These are phyloP conservation scores for Acanthochlamys bracteata DNA, from an alignment of 106 monocot species.

Conservation along the genomic window DNA sequence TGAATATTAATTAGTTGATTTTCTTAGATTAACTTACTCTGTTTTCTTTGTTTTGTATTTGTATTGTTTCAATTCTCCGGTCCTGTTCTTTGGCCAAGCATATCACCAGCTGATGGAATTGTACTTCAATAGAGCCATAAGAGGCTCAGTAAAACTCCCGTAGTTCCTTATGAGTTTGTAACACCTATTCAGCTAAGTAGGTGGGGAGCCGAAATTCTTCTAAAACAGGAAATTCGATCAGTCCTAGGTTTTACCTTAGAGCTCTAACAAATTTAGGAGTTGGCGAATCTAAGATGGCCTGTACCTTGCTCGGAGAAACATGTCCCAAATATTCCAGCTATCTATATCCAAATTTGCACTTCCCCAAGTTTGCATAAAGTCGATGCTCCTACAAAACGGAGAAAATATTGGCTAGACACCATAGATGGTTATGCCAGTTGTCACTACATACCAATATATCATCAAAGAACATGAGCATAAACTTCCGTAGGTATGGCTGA, in stretches of 20 bases:
- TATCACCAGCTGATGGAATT: too few relatives aligned
- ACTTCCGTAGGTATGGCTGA: too few relatives aligned
- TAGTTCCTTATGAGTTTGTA: too few relatives aligned
- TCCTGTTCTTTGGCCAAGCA: too few relatives aligned
- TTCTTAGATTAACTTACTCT: too few relatives aligned
- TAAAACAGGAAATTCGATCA: not conserved
- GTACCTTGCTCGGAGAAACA: not conserved
- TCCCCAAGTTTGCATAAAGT: not conserved
- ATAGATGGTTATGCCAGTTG: not conserved
- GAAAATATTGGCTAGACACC: not conserved
- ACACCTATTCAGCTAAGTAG: too few relatives aligned
- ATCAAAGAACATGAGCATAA: not conserved
- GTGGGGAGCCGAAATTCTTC: too few relatives aligned
- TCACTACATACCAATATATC: not conserved
- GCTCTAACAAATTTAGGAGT: not conserved
- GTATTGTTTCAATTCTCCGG: too few relatives aligned
- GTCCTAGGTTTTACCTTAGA: not conserved
- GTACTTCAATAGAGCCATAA: too few relatives aligned
- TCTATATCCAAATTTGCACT: not conserved
- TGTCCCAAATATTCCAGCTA: not conserved
- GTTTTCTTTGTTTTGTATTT: too few relatives aligned
- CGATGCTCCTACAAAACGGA: not conserved
- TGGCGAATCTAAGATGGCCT: not conserved
- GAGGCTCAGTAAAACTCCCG: too few relatives aligned
- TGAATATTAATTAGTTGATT: too few relatives aligned